phyloP scores from a whole-genome alignment of 306 rosid genomes.

The Ziziphus jujuba region DNA sequence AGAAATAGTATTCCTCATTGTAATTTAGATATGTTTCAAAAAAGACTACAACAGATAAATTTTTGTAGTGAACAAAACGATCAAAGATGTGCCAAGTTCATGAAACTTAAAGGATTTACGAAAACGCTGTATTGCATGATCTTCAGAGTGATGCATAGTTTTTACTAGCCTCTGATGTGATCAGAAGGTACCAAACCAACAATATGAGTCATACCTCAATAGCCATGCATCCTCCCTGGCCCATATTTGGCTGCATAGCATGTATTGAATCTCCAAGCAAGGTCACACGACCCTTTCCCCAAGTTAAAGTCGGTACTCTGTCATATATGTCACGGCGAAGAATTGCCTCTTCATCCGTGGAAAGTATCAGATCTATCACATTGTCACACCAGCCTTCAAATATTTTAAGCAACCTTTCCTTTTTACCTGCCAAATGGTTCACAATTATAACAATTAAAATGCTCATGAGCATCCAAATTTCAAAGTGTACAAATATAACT shows the following conservation, averaged over 20 bases:
- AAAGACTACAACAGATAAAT: background rate
- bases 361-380: slow-evolving; percentile 66
- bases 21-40: background rate
- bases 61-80: background rate
- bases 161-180: slow-evolving; percentile 6
- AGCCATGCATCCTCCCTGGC: slow-evolving; percentile 99
- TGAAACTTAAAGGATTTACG: background rate
- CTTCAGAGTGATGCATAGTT: background rate
- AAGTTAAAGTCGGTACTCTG: slow-evolving; percentile 65
- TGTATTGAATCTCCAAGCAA: slow-evolving; percentile 96
- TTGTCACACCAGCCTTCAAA: slow-evolving; percentile 98
- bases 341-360: slow-evolving; percentile 86
- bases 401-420: slow-evolving; percentile 67
- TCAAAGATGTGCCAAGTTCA: background rate
- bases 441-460: background rate
- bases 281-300: slow-evolving; percentile 95
- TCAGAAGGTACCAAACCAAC: slow-evolving; percentile 3
- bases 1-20: background rate
- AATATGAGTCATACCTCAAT: slow-evolving; percentile 61
- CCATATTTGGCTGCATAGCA: slow-evolving; percentile 99
- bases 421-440: slow-evolving; percentile 55
- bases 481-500: no score
- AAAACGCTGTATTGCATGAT: slow-evolving; percentile 4
- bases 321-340: slow-evolving; percentile 94
- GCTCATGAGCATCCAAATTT: no score